phyloP scores from a whole-genome alignment of 176 grass and related monocot species.

The Ensete glaucum region DNA sequence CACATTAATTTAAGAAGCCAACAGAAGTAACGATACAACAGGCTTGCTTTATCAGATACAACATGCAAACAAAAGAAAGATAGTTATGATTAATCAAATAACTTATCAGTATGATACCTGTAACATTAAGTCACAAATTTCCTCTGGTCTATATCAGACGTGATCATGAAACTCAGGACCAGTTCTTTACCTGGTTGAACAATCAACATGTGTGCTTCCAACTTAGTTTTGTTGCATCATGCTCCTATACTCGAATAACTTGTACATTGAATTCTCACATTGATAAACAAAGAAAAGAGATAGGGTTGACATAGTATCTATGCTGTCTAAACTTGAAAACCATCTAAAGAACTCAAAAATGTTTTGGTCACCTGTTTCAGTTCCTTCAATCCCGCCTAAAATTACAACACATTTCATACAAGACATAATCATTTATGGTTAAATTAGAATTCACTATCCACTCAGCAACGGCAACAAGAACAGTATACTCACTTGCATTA shows the following conservation, averaged over 20 bases:
- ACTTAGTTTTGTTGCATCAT: neutral
- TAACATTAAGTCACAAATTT: neutral
- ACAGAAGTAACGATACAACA: neutral
- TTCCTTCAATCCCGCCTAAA: neutral
- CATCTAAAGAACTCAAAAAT: neutral
- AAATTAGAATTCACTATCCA: neutral
- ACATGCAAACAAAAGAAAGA: neutral
- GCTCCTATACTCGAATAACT: neutral
- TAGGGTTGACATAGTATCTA: too few relatives aligned
- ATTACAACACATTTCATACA: neutral
- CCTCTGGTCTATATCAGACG: neutral
- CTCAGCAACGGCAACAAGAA: constrained; percentile 7
- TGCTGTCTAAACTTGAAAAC: neutral
- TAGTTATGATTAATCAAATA: neutral
- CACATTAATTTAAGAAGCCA: neutral
- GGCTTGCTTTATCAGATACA: neutral
- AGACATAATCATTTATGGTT: neutral
- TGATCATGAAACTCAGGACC: neutral
- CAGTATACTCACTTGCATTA: constrained; percentile 72
- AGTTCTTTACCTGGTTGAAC: neutral
- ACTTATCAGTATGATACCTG: neutral
- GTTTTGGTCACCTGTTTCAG: neutral
- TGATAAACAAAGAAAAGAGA: neutral
- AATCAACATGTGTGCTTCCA: neutral
- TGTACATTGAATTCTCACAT: neutral